A percentile compares a stretch with the other conserved stretches of the same genome.
Conservation (phyloP, 2,329 filamentous ascomycete genomes). For the Scedosporium boydii region DNA sequence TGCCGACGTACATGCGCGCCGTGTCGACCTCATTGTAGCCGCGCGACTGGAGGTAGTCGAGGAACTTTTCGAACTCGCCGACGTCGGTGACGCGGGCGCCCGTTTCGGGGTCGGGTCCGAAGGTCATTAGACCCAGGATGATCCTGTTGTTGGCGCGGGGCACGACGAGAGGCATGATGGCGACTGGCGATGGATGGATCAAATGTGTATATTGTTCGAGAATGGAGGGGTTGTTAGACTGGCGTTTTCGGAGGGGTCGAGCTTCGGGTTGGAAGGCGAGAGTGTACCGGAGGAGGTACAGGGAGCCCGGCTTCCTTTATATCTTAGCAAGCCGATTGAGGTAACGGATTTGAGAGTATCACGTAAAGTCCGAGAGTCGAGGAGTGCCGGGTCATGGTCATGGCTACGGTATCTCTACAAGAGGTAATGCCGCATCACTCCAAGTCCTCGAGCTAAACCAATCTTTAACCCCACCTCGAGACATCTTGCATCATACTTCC, state of each 20-base stretch:
- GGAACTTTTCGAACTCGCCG: conserved; percentile 57
- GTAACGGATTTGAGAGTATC: neutral
- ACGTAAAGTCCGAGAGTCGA: neutral
- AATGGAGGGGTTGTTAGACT: too few species aligned
- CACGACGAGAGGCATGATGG: conserved; percentile 36
- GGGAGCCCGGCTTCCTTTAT: neutral
- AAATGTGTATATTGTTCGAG: neutral
- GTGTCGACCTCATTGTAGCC: conserved; percentile 85
- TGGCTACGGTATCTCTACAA: too few species aligned
- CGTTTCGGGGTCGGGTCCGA: conserved; percentile 51
- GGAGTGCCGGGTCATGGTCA: too few species aligned
- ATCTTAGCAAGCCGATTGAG: neutral
- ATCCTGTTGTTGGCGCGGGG: conserved; percentile 49
- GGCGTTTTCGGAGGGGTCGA: neutral
- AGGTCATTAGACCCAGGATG: conserved; percentile 83
- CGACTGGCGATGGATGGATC: neutral
- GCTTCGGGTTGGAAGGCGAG: neutral
- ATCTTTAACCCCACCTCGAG: neutral
- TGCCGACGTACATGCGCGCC: conserved; percentile 62
- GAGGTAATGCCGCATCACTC: neutral
- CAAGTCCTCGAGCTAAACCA: neutral
- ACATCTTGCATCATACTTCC: neutral
- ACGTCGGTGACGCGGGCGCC: conserved; percentile 64
- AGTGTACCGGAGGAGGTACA: neutral
- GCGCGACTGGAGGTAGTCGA: conserved; percentile 67